phyloP scores from a whole-genome alignment of 495 filamentous ascomycete genomes.

The Tuber melanosporum region DNA sequence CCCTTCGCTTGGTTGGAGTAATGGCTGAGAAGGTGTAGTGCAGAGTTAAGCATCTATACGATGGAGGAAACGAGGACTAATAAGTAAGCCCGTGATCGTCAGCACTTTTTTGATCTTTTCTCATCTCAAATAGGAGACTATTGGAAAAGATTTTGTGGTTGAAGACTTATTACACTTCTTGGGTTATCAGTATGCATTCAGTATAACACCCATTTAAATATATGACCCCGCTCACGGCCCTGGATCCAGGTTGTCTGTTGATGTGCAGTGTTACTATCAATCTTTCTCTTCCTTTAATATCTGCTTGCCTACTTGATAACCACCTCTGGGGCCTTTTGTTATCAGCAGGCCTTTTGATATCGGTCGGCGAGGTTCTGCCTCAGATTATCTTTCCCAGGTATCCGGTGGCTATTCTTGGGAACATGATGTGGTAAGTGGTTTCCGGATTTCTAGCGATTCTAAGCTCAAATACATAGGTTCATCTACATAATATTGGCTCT shows the following conservation, averaged over 20 bases:
- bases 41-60: background rate
- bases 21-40: background rate
- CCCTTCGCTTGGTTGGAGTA: background rate
- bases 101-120: background rate
- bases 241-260: constrained; percentile 26
- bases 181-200: constrained; percentile 23
- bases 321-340: constrained; percentile 33
- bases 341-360: constrained; percentile 28
- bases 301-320: constrained; percentile 28
- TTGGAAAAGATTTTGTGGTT: constrained; percentile 19
- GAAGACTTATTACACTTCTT: constrained; percentile 25
- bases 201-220: background rate
- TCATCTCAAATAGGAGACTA: constrained; percentile 18
- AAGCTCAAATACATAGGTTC: constrained; percentile 18
- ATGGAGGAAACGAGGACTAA: background rate
- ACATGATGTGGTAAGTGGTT: constrained; percentile 32
- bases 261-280: constrained; percentile 33
- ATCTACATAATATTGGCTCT: constrained; percentile 28
- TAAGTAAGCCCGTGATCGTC: background rate
- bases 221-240: background rate
- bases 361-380: constrained; percentile 29
- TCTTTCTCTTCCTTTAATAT: constrained; percentile 32
- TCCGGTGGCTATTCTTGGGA: constrained; percentile 26
- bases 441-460: background rate
- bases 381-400: constrained; percentile 27